Base-by-base conservation (phyloP, 768 basidiomycete species). In the Mycena capillaripes region DNA sequence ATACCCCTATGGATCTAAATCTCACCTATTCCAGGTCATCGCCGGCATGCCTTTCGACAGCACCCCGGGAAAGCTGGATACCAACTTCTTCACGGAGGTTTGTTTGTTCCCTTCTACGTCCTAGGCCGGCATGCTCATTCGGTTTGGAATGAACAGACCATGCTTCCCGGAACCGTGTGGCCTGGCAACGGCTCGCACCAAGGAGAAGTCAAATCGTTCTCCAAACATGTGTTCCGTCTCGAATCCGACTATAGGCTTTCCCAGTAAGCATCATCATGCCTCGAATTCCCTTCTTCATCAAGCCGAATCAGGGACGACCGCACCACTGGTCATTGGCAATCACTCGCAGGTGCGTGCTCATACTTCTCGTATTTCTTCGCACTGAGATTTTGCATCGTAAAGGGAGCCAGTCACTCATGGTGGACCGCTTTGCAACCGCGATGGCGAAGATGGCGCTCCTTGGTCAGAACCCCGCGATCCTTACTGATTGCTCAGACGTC, bases 401-500 rank as follows among this genome's bases (percentile, higher is more conserved):
- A n/a, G n/a, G n/a, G n/a, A n/a, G n/a, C n/a, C n/a, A n/a, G n/a
- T n/a, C n/a, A n/a, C 40, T 38, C 32, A 77, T 79, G 72, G 16
- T 50, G 2, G 16, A n/a, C 25, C 69, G 65, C 29, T 80, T 80
- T 73, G 64, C 59, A 21, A 61, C 59, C 34, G 77, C 78, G 1
- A 81, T 81, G 79, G 77, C 75, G 7, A 81, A 81, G 72, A 75
- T 81, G 29, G 75, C 78, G 14, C 73, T 79, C 14, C 44, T 79
- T 14, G 81, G 79, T 17, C 78, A 80, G 46, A 74, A 80, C 60
- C 17, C 42, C n/a, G 50, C 19, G 23, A 40, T 44, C 1, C 72
- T 82, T 46, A 66, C 78, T 25, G 82, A 82, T 73, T 82, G 82
- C 72, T 81, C 79, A 2, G 79, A 79, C 34, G 78, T 80, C 55